Evolutionary conservation across 306 rosid genomes (phyloP), one percentile per base, ranked within the genome.

Genomic region (Malus sylvestris): DNA sequence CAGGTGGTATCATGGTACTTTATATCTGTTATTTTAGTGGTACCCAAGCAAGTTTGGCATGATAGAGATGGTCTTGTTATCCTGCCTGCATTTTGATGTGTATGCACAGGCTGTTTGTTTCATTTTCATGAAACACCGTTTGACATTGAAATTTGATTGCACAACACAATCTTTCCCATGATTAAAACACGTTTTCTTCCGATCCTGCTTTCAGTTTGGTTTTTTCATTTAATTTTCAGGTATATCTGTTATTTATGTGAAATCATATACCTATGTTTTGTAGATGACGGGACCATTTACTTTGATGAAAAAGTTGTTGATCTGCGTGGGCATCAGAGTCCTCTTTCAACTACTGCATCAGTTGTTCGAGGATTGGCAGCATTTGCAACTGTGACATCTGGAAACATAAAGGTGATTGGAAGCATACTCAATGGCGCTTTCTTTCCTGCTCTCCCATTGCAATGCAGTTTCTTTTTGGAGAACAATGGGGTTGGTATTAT

Each of bases 261-360:
- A 10, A 27, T 32, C 59, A 35, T 68, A 7, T 49, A 62, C 33
- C 4, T 77, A 55, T 44, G 40, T 67, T 75, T 72, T 88, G 75
- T 86, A 96, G 99, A 91, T 84, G 98, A 96, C 70, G 99, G 96
- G 15, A 84, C 94, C 59, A 83, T 88, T 73, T 96, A 89, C 77
- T 93, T 96, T 81, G 98, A 89, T 23, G 99, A 96, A 83, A 96
- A 91, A 88, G 81, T 79, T 70, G 88, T 93, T 68, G 86, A 86
- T 79, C 91, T 89, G 73, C 82, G 32, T 60, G 93, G 85, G 83
- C 88, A 86, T 81, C 91, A 77, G 32, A 93, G 88, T 82, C 88
- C 96, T 83, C 93, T 96, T 74, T 85, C 91, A 82, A 91, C 96
- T 14, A 93, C 99, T 29, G 81, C 99, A 62, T 91, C 99, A 29